Evolutionary conservation across 345 rosid species (phyloP), one percentile per base, ranked within the genome.

Genomic region (Aegle marmelos): DNA sequence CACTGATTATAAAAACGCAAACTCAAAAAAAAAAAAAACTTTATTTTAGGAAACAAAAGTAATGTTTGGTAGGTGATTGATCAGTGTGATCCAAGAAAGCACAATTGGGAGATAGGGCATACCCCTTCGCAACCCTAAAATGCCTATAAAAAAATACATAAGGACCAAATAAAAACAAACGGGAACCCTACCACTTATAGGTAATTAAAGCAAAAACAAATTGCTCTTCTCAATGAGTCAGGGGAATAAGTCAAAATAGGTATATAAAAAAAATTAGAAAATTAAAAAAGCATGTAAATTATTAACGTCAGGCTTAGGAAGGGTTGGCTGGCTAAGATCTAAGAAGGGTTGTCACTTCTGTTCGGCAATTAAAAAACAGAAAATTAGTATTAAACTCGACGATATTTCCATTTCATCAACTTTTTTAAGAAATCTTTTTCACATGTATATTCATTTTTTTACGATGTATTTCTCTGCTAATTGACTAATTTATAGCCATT

Each of bases 191-290:
- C 66, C 76, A 60, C 57, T 39, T 39, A 48, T 39, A 59, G 57
- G 21, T 37, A 59, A 60, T 59, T 24, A 72, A 72, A 31, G 48
- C 53, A n/a, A 57, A 53, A 73, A 37, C 68, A 73, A 56, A 53
- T 70, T 50, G 33, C 17, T 17, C 36, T 34, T 5, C 50, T 31
- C 50, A 34, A 10, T 22, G 31, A 36, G 27, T 17, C 39, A 60
- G 24, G 53, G 28, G 13, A 45, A 22, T 14, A 57, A 57, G 74
- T 70, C 62, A 53, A 69, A 70, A 70, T 5, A 19, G 31, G 22
- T 19, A 10, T 14, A 28, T 19, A 5, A 50, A 70, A 28, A 27
- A 31, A 16, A 36, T 5, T 17, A 33, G 4, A 73, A 14, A 19
- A 3, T 0, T 45, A 11, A 45, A 45, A 45, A 45, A 13, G 17